Percentiles rank a stretch among this genome's conserved stretches.
Evolutionary conservation across 2,329 filamentous ascomycete species (phyloP).

Genomic region (Neonectria sp.): DNA sequence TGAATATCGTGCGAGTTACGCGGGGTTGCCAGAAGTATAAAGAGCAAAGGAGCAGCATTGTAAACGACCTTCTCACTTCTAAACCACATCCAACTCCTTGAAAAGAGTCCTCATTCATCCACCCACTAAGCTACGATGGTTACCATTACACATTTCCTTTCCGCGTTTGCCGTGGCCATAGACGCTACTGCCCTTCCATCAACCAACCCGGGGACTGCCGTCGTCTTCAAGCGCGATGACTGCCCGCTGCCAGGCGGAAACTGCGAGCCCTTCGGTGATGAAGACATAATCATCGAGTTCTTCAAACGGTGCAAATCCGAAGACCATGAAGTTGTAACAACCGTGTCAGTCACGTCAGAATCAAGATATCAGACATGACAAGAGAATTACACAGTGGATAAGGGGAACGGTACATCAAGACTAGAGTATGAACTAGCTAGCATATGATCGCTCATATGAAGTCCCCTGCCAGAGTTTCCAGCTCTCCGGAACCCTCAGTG

Average conservation of each 20-base stretch:
- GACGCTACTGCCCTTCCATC: conserved; percentile 15
- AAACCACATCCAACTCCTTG: not conserved
- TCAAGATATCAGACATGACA: too few relatives aligned
- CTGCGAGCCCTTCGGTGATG: conserved; percentile 1
- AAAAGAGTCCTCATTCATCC: not conserved
- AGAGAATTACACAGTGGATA: too few relatives aligned
- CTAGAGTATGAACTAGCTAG: too few relatives aligned
- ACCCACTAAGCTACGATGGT: conserved; percentile 3
- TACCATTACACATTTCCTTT: not conserved
- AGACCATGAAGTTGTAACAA: too few relatives aligned
- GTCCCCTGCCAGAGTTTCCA: too few relatives aligned
- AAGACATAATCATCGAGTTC: not conserved
- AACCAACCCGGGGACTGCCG: not conserved
- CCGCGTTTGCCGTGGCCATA: not conserved
- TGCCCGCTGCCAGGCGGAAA: conserved; percentile 8
- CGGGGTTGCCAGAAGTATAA: not conserved
- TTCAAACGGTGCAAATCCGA: too few relatives aligned
- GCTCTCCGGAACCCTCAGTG: too few relatives aligned
- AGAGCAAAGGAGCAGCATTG: not conserved
- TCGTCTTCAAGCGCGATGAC: conserved; percentile 8
- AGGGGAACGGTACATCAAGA: too few relatives aligned
- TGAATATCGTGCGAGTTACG: not conserved
- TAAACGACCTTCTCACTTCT: not conserved
- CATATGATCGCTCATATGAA: too few relatives aligned
- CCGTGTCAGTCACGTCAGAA: too few relatives aligned